Base-by-base conservation (phyloP, 768 basidiomycete species). In the Kockovaella imperatae region DNA sequence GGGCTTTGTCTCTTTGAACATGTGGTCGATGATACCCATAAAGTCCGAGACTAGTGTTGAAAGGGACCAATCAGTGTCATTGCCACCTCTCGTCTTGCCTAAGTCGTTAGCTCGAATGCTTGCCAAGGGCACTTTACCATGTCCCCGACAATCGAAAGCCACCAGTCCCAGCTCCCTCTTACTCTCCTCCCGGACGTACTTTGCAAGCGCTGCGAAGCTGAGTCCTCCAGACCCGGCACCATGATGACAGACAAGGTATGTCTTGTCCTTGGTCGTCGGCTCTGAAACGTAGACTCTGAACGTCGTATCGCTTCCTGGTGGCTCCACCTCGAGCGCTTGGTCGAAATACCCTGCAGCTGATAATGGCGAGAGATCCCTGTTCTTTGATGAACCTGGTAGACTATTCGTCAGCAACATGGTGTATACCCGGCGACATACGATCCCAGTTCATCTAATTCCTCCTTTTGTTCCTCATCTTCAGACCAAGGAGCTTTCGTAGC, bases 181-280 rank as follows among this genome's bases (percentile, higher is more conserved):
- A 35, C 80, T 78, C 67, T 77, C 54, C 35, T 73, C 77, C 10
- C 67, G 68, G 1, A 96, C 73, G 71, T 86, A 83, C 70, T 83
- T 83, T n/a, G 91, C 88, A 49, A 95, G 77, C 60, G 81, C 83
- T 2, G 95, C 90, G 68, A 93, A 99, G 55, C 80, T 86, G 52
- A 96, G 74, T 0, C 81, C 95, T 0, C 84, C 83, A 65, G 88
- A 88, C n/a, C 95, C 95, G 0, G 88, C 93, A 1, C 95, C 95
- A 59, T 99, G 93, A 61, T 95, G 90, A 72, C 87, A 91, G 4
- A 96, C 77, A 67, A 97, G 79, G 3, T 93, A 80, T 0, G 84
- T 82, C 17, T 17, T 41, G 30, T 35, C 31, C 3, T n/a, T 35
- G 10, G 21, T 40, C 11, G 75, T 75, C 1, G 89, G 80, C 1